Evolutionary conservation across 768 basidiomycete species (phyloP).

Genomic region (Naganishia friedmannii): DNA sequence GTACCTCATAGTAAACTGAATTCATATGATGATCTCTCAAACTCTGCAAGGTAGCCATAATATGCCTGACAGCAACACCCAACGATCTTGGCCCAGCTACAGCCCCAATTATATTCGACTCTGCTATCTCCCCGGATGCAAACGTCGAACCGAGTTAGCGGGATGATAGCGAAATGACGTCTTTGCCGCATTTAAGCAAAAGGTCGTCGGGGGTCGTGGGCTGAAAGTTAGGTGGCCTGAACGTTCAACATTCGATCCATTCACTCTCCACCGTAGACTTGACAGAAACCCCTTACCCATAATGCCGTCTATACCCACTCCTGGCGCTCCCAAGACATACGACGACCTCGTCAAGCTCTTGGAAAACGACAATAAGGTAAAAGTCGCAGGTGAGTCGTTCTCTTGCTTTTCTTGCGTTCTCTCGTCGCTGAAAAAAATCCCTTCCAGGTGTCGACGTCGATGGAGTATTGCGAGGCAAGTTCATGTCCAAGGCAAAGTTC

Average conservation of each 20-base stretch:
- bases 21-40: no score
- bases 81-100: no score
- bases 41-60: no score
- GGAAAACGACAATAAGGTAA: constrained; percentile 72
- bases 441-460: constrained; percentile 62
- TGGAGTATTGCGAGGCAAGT: constrained; percentile 91
- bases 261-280: background rate
- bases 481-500: constrained; percentile 89
- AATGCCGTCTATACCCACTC: constrained; percentile 42
- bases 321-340: constrained; percentile 58
- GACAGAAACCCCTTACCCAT: constrained; percentile 10
- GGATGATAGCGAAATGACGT: no score
- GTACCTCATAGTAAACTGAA: no score
- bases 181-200: no score
- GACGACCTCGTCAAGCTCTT: constrained; percentile 63
- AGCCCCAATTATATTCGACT: no score
- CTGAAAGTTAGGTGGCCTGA: background rate
- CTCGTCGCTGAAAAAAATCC: background rate
- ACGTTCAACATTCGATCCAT: background rate
- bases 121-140: background rate
- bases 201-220: background rate
- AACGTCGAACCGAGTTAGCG: constrained; percentile 22
- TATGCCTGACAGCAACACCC: no score
- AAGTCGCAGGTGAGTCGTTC: constrained; percentile 75
- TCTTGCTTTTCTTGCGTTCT: background rate